A percentile compares a stretch with the other conserved stretches of the same genome.
These are phyloP conservation scores for Aureobasidium sp. DNA, from an alignment of 2,329 filamentous ascomycete genomes.

Conservation along the genomic window DNA sequence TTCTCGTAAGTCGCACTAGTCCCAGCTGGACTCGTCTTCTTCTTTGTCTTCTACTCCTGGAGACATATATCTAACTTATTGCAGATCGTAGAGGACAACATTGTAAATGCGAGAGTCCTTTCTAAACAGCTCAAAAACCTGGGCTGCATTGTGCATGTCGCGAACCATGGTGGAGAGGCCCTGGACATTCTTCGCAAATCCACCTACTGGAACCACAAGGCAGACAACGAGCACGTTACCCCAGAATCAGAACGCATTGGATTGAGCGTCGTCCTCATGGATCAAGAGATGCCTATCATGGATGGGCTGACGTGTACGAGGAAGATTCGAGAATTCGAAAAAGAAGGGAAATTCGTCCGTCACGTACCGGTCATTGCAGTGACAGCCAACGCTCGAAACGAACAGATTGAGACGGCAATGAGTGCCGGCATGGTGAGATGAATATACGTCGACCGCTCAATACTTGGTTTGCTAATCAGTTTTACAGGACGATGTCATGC, in stretches of 20 bases:
- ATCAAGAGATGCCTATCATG: conserved; percentile 76
- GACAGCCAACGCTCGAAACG: conserved; percentile 69
- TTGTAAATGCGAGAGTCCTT: conserved; percentile 42
- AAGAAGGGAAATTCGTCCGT: conserved; percentile 49
- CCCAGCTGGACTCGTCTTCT: neutral
- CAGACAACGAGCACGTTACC: neutral
- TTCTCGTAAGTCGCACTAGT: conserved; percentile 18
- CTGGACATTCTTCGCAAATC: conserved; percentile 37
- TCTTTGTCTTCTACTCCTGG: neutral
- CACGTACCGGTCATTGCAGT: conserved; percentile 76
- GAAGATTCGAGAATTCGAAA: conserved; percentile 60
- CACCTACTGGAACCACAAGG: conserved; percentile 32
- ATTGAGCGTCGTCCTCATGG: conserved; percentile 58
- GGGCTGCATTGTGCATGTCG: conserved; percentile 38
- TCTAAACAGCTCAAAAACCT: conserved; percentile 43
- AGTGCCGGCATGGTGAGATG: conserved; percentile 53
- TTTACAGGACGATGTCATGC: conserved; percentile 41
- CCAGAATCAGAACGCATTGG: conserved; percentile 11
- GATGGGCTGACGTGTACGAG: conserved; percentile 67
- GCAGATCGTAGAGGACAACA: conserved; percentile 37
- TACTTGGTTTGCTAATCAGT: conserved; percentile 15
- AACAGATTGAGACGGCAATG: conserved; percentile 65
- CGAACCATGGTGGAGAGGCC: conserved; percentile 41
- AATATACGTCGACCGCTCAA: neutral
- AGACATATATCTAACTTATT: neutral